Percentiles rank a stretch among this genome's conserved stretches.
Evolutionary conservation across 805 yeast genomes (phyloP).

Genomic region (Maudiozyma bulderi): DNA sequence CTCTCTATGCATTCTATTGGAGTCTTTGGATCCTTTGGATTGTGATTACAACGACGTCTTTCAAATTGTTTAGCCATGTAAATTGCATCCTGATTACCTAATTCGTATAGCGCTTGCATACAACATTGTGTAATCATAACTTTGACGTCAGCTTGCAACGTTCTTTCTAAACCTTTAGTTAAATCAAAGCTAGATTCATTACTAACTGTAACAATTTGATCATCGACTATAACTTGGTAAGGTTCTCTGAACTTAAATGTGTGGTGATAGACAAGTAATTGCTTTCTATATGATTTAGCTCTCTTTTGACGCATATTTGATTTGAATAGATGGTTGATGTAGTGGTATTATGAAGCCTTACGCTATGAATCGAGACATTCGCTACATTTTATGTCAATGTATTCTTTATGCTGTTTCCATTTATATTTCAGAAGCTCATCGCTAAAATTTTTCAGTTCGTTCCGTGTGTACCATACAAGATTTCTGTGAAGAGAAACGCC

Average conservation of each 20-base stretch:
- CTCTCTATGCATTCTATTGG: conserved; percentile 71
- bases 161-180: conserved; percentile 66
- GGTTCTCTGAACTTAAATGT: conserved; percentile 91
- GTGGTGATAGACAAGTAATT: conserved; percentile 74
- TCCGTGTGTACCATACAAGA: not conserved
- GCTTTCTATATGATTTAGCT: conserved; percentile 89
- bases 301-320: conserved; percentile 83
- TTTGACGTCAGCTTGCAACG: conserved; percentile 77
- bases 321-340: not conserved
- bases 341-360: not conserved
- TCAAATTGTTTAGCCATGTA: conserved; percentile 75
- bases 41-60: conserved; percentile 87
- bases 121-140: conserved; percentile 95
- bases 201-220: conserved; percentile 59
- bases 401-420: not conserved
- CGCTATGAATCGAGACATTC: not conserved
- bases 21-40: conserved; percentile 47
- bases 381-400: not conserved
- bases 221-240: conserved; percentile 82
- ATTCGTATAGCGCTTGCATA: conserved; percentile 71
- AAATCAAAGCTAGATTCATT: conserved; percentile 64
- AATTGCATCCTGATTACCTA: conserved; percentile 66
- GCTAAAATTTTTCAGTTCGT: not conserved
- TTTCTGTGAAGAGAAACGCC: not conserved
- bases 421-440: conserved; percentile 1